Evolutionary conservation across 2,329 filamentous ascomycete genomes (phyloP).

Genomic region (Penicillium polonicum): DNA sequence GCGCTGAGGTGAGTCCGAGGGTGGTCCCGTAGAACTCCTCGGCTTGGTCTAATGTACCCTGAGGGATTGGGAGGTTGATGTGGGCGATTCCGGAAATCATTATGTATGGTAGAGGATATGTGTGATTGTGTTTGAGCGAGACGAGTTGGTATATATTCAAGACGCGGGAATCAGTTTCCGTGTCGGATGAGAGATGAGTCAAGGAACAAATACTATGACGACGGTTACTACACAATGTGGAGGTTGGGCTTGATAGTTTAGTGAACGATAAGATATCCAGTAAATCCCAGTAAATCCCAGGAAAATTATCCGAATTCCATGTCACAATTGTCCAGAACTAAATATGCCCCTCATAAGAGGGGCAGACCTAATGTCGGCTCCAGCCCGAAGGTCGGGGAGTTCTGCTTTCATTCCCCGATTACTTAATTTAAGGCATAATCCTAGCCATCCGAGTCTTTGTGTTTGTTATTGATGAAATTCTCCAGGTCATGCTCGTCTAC

Average conservation of each 20-base stretch:
- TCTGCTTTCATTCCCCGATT: neutral
- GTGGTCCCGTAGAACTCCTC: conserved; percentile 57
- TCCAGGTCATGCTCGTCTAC: neutral
- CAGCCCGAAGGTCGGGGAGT: neutral
- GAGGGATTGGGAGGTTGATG: conserved; percentile 59
- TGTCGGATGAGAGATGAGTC: neutral
- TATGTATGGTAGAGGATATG: neutral
- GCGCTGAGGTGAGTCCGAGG: conserved; percentile 53
- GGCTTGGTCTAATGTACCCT: conserved; percentile 52
- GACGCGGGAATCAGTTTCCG: conserved; percentile 7
- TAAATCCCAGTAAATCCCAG: too few species aligned
- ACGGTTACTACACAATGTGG: neutral
- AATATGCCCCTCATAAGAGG: neutral
- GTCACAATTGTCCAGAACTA: too few species aligned
- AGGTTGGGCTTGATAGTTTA: neutral
- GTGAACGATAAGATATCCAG: neutral
- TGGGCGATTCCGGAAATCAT: conserved; percentile 58
- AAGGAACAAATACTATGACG: neutral
- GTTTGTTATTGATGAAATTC: neutral
- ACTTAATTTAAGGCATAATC: neutral
- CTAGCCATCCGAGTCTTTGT: neutral
- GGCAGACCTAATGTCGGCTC: neutral
- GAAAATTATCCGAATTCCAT: neutral
- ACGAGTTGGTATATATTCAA: neutral
- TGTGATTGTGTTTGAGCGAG: neutral